A percentile compares a stretch with the other conserved stretches of the same genome.
Conservation (phyloP, 1,284 basidiomycete species). For the Trichosporon ovoides region DNA sequence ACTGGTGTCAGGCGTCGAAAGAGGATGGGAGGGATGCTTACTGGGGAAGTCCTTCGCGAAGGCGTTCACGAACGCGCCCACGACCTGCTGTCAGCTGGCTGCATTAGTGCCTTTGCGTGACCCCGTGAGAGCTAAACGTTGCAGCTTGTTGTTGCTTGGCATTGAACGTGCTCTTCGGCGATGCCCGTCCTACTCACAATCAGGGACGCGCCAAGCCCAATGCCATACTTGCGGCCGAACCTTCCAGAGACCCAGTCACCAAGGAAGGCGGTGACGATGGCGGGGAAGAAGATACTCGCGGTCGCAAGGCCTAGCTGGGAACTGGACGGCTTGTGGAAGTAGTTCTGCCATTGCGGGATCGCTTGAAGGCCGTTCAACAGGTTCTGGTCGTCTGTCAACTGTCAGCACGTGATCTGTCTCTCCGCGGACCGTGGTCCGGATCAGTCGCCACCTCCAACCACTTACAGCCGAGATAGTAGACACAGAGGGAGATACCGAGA, state of each 20-base stretch:
- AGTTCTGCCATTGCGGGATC: slow-evolving; percentile 26
- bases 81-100: slow-evolving; percentile 14
- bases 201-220: slow-evolving; percentile 25
- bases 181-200: slow-evolving; percentile 13
- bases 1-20: background rate
- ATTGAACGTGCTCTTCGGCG: too few relatives aligned
- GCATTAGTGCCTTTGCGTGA: too few relatives aligned
- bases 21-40: background rate
- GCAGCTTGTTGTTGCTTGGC: too few relatives aligned
- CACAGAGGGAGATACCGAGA: slow-evolving; percentile 16
- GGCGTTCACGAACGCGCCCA: slow-evolving; percentile 20
- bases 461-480: slow-evolving; percentile 21
- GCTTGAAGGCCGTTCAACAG: slow-evolving; percentile 27
- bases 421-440: slow-evolving; percentile 4
- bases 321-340: slow-evolving; percentile 26
- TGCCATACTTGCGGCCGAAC: slow-evolving; percentile 23
- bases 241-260: slow-evolving; percentile 20
- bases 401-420: background rate
- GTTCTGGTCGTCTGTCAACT: slow-evolving; percentile 22
- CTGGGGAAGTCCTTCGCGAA: slow-evolving; percentile 16
- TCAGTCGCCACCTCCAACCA: too few relatives aligned
- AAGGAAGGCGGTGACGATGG: slow-evolving; percentile 25
- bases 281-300: slow-evolving; percentile 29
- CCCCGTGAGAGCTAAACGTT: too few relatives aligned
- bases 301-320: slow-evolving; percentile 27